phyloP scores from a whole-genome alignment of 176 grass and related monocot genomes.

The Oryza meyeriana region DNA sequence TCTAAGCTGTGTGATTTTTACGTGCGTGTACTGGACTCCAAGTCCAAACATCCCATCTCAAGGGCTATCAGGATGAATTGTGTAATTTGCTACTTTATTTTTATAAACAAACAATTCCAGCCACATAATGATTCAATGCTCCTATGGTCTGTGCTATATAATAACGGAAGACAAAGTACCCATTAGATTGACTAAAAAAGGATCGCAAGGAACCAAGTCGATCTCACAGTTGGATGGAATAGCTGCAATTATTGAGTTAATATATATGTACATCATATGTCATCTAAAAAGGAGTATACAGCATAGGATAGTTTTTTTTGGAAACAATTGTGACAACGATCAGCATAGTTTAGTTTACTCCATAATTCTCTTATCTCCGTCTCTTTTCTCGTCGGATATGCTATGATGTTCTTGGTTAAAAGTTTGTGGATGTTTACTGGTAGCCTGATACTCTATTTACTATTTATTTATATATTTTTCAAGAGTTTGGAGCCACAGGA shows the following conservation, averaged over 20 bases:
- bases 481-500: not conserved
- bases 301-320: not conserved
- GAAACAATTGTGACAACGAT: not conserved
- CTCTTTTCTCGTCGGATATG: not conserved
- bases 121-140: not conserved
- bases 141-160: not conserved
- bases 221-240: not conserved
- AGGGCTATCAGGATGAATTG: not conserved
- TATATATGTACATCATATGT: not conserved
- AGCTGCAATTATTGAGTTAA: not conserved
- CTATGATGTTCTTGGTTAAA: not conserved
- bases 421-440: not conserved
- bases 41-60: not conserved
- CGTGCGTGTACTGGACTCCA: not conserved
- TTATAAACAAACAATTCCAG: not conserved
- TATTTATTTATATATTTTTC: not conserved
- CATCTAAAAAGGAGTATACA: not conserved
- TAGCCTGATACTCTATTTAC: not conserved
- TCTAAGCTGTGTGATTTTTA: not conserved
- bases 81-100: not conserved
- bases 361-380: not conserved
- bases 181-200: no score
- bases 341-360: not conserved
- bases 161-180: not conserved
- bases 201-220: not conserved